A percentile compares a stretch with the other conserved stretches of the same genome.
phyloP scores from a whole-genome alignment of 345 rosid species.

The Corchorus capsularis region DNA sequence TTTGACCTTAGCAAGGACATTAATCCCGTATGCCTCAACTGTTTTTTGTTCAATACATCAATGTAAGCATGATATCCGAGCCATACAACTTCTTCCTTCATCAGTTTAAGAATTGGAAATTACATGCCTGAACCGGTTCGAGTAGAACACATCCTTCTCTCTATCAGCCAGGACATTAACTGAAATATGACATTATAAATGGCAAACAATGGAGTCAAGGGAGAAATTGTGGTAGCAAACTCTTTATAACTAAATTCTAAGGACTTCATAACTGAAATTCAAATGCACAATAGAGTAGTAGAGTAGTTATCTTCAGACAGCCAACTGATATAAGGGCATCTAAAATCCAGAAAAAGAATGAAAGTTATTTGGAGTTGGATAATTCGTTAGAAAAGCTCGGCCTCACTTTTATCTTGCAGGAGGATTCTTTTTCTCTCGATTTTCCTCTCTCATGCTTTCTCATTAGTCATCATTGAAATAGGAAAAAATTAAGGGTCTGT shows the following conservation, averaged over 20 bases:
- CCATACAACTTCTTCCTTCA: slow-evolving; percentile 68
- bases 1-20: slow-evolving; percentile 42
- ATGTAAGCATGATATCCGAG: slow-evolving; percentile 71
- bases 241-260: neutral
- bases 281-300: too few relatives aligned
- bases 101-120: slow-evolving; percentile 46
- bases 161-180: slow-evolving; percentile 61
- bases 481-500: too few relatives aligned
- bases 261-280: too few relatives aligned
- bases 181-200: slow-evolving; percentile 5
- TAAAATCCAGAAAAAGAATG: too few relatives aligned
- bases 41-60: slow-evolving; percentile 60
- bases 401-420: too few relatives aligned
- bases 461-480: too few relatives aligned
- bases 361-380: too few relatives aligned
- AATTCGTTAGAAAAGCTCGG: too few relatives aligned
- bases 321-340: too few relatives aligned
- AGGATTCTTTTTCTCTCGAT: too few relatives aligned
- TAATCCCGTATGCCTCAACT: slow-evolving; percentile 53
- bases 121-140: slow-evolving; percentile 27
- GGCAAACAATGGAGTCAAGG: neutral
- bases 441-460: too few relatives aligned
- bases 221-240: neutral
- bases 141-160: slow-evolving; percentile 47
- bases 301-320: too few relatives aligned